Conservation (phyloP, 2,329 filamentous ascomycete species). For the Colletotrichum melonis region DNA sequence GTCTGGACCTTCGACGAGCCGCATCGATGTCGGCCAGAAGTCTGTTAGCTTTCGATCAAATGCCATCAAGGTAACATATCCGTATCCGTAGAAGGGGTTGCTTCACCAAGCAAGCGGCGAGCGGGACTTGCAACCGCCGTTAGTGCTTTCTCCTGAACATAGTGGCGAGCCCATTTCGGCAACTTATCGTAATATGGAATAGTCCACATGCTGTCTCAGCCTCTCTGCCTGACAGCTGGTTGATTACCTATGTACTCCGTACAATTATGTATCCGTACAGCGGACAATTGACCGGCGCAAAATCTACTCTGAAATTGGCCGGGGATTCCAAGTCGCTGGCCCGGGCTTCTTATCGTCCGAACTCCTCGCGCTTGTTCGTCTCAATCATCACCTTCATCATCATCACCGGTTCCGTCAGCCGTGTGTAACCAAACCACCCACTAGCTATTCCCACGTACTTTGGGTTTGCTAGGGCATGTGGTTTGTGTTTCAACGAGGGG, state of each 20-base stretch:
- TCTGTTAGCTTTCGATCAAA: background rate
- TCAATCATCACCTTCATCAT: background rate
- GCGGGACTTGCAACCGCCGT: background rate
- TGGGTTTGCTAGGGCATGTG: background rate
- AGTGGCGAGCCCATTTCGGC: background rate
- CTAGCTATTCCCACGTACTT: background rate
- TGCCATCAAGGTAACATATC: background rate
- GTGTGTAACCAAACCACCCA: background rate
- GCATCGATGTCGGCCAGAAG: background rate
- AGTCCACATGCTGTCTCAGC: background rate
- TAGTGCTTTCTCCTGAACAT: background rate
- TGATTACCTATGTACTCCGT: too few species aligned
- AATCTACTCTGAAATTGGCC: background rate
- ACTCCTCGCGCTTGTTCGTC: background rate
- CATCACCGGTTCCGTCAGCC: background rate
- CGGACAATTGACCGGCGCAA: background rate
- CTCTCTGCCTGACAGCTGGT: background rate
- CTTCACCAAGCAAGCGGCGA: too few species aligned
- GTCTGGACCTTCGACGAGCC: background rate
- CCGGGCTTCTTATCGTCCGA: background rate
- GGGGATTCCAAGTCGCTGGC: background rate
- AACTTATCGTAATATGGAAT: background rate
- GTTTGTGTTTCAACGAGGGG: background rate
- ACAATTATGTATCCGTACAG: background rate
- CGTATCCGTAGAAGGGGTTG: background rate